phyloP scores from a whole-genome alignment of 495 filamentous ascomycete species.

The Neohortaea acidophila region DNA sequence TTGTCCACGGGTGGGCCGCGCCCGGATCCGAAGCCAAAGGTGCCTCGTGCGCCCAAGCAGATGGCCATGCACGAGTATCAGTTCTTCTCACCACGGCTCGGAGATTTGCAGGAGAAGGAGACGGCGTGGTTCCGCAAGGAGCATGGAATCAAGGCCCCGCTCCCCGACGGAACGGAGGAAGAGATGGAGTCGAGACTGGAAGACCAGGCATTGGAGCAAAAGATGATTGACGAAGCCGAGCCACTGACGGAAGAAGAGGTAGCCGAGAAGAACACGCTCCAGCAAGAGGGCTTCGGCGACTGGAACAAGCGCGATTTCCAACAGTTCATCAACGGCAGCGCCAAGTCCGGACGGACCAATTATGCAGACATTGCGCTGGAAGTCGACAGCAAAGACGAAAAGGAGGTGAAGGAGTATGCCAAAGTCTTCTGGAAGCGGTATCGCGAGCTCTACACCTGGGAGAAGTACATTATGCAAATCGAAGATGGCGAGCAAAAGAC shows the following conservation, averaged over 20 bases:
- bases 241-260: slow-evolving; percentile 83
- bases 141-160: slow-evolving; percentile 79
- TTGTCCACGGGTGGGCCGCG: slow-evolving; percentile 71
- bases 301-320: slow-evolving; percentile 98
- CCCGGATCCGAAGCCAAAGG: slow-evolving; percentile 82
- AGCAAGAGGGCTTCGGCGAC: slow-evolving; percentile 70
- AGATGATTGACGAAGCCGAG: slow-evolving; percentile 79
- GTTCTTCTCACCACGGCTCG: slow-evolving; percentile 73
- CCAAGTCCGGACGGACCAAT: slow-evolving; percentile 74
- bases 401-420: slow-evolving; percentile 78
- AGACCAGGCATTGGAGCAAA: slow-evolving; percentile 74
- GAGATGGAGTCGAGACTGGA: slow-evolving; percentile 70
- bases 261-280: slow-evolving; percentile 62
- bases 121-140: slow-evolving; percentile 92
- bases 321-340: slow-evolving; percentile 89
- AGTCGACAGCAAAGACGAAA: slow-evolving; percentile 74
- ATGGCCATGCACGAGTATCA: slow-evolving; percentile 88
- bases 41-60: slow-evolving; percentile 91
- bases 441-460: slow-evolving; percentile 71
- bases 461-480: slow-evolving; percentile 73
- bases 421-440: slow-evolving; percentile 91
- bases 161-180: slow-evolving; percentile 72
- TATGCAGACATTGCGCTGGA: slow-evolving; percentile 75
- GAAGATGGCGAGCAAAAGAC: slow-evolving; percentile 83
- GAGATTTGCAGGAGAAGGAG: slow-evolving; percentile 87